Base-by-base conservation (phyloP, 305 asterid genomes). In the Solanum hybrid region DNA sequence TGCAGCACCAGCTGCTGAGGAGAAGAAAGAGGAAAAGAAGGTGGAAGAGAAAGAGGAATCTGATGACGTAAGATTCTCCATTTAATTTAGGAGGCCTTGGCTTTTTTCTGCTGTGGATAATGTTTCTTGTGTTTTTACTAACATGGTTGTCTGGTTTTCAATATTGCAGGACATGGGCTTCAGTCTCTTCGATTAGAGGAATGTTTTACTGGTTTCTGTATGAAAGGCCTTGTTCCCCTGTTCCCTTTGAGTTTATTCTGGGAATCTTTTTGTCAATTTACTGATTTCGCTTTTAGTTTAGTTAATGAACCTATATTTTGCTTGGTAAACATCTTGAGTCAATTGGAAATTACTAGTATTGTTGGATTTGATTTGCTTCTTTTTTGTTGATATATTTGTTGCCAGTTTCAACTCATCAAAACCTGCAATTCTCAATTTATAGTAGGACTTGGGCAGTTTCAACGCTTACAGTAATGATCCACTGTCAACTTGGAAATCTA, bases 21-120 rank as follows among this genome's bases (percentile, higher is more conserved):
- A 91, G 90, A 73, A 89, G 11, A 92, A 92, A 89, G 88, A 84
- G 15, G 94, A 92, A 32, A 91, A 92, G 90, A 92, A 91, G 69
- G 92, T 75, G 8, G 94, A 92, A 90, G 94, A 92, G 90, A 92
- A 92, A 84, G 94, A 87, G 40, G 94, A 92, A 24, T 91, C 94
- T 1, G 94, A 92, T 89, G 94, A 92, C 1, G 93, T 92, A 87
- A 92, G 90, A 40, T 78, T 24, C 6, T 5, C 27, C 24, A 1
- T 14, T 45, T 14, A 26, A 15, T 38, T 45, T 26, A 4, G 27
- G 86, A 8, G 3, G 14, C 71, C 5, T 27, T 27, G 27, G 26
- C 37, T 24, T 80, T 45, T 14, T 36, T 13, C n/a, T 36, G 56
- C 27, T 7, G 24, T 51, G n/a, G 19, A 19, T n/a, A 3, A 19